These are phyloP conservation scores for Penicillium sp. DNA, from an alignment of 2,329 filamentous ascomycete genomes.

Conservation along the genomic window DNA sequence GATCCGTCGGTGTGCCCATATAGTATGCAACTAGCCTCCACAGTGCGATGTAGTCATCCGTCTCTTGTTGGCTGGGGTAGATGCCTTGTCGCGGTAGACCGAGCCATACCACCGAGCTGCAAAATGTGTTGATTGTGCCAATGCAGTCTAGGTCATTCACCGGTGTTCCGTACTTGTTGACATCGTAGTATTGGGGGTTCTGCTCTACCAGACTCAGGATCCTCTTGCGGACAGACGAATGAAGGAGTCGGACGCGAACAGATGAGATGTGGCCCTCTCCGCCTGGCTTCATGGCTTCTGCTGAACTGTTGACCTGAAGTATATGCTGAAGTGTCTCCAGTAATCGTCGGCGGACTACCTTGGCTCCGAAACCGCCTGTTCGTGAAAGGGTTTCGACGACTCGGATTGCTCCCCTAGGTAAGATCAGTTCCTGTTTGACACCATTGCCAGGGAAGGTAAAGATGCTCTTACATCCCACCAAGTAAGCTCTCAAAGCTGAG, in stretches of 20 bases:
- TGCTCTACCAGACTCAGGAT: conserved; percentile 53
- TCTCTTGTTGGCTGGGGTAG: conserved; percentile 53
- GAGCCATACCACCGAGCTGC: conserved; percentile 57
- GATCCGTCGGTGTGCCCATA: conserved; percentile 58
- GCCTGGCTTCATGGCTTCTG: conserved; percentile 58
- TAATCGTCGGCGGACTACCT: conserved; percentile 57
- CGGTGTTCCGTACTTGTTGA: conserved; percentile 53
- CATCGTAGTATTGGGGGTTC: conserved; percentile 54
- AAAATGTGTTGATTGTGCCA: conserved; percentile 63
- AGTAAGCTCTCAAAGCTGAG: conserved; percentile 27
- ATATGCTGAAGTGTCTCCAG: conserved; percentile 69
- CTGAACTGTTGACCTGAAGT: conserved; percentile 58
- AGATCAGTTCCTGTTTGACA: not conserved
- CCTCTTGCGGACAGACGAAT: conserved; percentile 57
- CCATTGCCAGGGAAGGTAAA: too few relatives aligned
- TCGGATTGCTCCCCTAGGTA: conserved; percentile 52
- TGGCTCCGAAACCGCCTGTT: conserved; percentile 64
- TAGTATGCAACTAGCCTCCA: conserved; percentile 68
- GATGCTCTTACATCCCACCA: conserved; percentile 21
- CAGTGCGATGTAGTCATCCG: conserved; percentile 60
- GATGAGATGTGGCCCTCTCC: conserved; percentile 58
- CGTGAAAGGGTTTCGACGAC: conserved; percentile 65
- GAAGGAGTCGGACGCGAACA: conserved; percentile 60
- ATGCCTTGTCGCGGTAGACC: conserved; percentile 66
- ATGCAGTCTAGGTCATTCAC: conserved; percentile 70